Percentiles rank a stretch among this genome's conserved stretches.
Evolutionary conservation across 164 flowering plant genomes (phyloP).

Genomic region (Cinnamomum micranthum): DNA sequence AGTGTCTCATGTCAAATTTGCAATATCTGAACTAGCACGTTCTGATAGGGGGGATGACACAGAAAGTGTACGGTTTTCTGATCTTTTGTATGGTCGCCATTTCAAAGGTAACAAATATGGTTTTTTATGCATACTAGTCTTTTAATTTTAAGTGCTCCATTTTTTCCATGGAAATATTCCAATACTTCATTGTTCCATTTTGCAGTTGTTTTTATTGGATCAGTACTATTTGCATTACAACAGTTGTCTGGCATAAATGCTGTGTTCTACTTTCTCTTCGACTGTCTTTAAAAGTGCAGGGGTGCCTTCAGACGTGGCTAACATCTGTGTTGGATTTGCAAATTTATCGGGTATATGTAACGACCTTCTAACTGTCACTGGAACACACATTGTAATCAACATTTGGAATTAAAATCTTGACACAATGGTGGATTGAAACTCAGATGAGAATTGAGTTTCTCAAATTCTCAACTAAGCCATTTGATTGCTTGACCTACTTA

Average conservation of each 20-base stretch:
- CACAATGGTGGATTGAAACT: not conserved
- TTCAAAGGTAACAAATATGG: conserved; percentile 48
- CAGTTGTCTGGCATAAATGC: conserved; percentile 89
- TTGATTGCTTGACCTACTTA: not conserved
- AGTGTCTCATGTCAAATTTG: conserved; percentile 61
- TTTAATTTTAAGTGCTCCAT: not conserved
- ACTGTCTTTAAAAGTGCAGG: conserved; percentile 62
- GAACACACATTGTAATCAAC: not conserved
- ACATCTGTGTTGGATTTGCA: conserved; percentile 47
- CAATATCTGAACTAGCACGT: conserved; percentile 73
- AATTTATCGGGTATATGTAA: conserved; percentile 47
- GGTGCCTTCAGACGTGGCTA: conserved; percentile 60
- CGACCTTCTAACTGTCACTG: not conserved
- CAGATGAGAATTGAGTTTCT: not conserved
- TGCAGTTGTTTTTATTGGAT: conserved; percentile 97
- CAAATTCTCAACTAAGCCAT: not conserved
- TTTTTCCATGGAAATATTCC: not conserved
- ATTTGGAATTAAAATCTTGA: too few relatives aligned
- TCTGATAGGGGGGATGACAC: conserved; percentile 68
- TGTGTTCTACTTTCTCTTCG: conserved; percentile 75
- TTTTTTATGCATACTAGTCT: not conserved
- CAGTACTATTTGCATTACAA: conserved; percentile 66
- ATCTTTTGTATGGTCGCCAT: conserved; percentile 82
- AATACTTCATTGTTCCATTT: conserved; percentile 35
- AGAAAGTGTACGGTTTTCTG: conserved; percentile 54